phyloP scores from a whole-genome alignment of 108 stramenopile genomes.

The Phaeodactylum tricornutum region DNA sequence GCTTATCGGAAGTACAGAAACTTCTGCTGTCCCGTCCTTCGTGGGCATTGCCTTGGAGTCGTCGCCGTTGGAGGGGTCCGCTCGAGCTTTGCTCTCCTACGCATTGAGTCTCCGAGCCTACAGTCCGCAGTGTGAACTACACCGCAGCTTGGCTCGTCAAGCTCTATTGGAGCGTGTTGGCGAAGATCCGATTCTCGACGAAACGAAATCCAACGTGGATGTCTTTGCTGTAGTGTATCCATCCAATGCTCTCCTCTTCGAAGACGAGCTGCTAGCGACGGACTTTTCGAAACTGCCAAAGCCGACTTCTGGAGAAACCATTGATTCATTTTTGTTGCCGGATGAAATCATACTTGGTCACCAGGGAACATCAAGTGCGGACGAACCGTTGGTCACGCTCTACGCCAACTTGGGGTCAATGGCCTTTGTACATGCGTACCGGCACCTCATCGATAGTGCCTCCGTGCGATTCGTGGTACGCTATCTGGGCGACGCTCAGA shows the following conservation, averaged over 20 bases:
- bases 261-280: no score
- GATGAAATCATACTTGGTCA: slow-evolving; percentile 17
- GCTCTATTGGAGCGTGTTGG: slow-evolving; percentile 1
- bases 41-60: slow-evolving; percentile 6
- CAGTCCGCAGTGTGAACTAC: slow-evolving; percentile 71
- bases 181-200: background rate
- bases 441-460: slow-evolving; percentile 13
- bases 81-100: slow-evolving; percentile 16
- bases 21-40: slow-evolving; percentile 7
- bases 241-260: background rate
- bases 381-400: slow-evolving; percentile 37
- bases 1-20: background rate
- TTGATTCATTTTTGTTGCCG: slow-evolving; percentile 9
- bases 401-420: slow-evolving; percentile 59
- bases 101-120: slow-evolving; percentile 54
- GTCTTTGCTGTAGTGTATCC: slow-evolving; percentile 23
- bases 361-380: background rate
- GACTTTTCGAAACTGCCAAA: no score
- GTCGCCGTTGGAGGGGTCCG: background rate
- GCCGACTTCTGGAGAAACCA: background rate
- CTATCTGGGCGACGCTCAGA: slow-evolving; percentile 50
- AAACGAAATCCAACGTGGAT: slow-evolving; percentile 2
- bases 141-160: slow-evolving; percentile 50
- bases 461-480: slow-evolving; percentile 55
- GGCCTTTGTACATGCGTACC: slow-evolving; percentile 50